Base-by-base conservation (phyloP, 2,329 filamentous ascomycete species). In the Beauveria sp. region DNA sequence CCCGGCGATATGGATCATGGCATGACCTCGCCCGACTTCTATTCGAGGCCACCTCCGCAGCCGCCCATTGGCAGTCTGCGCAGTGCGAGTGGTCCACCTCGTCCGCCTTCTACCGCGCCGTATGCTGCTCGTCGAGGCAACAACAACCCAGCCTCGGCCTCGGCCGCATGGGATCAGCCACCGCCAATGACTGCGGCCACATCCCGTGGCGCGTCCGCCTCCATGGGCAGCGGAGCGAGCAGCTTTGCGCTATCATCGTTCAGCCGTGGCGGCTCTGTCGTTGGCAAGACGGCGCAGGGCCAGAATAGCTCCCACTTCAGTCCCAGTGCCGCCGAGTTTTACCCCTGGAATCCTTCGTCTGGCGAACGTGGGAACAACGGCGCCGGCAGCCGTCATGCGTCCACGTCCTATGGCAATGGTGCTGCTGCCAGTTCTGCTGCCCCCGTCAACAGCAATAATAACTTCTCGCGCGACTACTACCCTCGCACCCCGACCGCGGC, bases 311-410 rank as follows among this genome's bases (percentile, higher is more conserved):
- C 65, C 28, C 65, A 64, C 12, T 76, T 75, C 64, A 69, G 72
- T 9, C 69, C 71, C 40, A 70, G 67, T 40, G 72, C 70, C n/a
- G 66, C 69, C 5, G 73, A 75, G 60, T 72, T 73, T 28, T 72
- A 70, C 28, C 72, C 71, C 16, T 68, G 70, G 34, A 65, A 67
- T 28, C 67, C 67, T 20, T 59, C 63, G 1, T 31, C 66, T 34
- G 68, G 66, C 49, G 69, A 65, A 6, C 64, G 68, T 18, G 69
- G 67, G 62, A 63, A 40, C 43, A 63, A 64, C 49, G 20, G 22
- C 9, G 64, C 64, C 49, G 26, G 14, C 16, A 51, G 49, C 46
- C 50, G 50, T 16, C 50, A 52, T 12, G 31, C 31, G n/a, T 40
- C 20, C 4, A 51, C 9, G 3, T 34, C 49, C 28, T 51, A 34